phyloP scores from a whole-genome alignment of 352 stramenopile genomes.

The Globisporangium middletonii region DNA sequence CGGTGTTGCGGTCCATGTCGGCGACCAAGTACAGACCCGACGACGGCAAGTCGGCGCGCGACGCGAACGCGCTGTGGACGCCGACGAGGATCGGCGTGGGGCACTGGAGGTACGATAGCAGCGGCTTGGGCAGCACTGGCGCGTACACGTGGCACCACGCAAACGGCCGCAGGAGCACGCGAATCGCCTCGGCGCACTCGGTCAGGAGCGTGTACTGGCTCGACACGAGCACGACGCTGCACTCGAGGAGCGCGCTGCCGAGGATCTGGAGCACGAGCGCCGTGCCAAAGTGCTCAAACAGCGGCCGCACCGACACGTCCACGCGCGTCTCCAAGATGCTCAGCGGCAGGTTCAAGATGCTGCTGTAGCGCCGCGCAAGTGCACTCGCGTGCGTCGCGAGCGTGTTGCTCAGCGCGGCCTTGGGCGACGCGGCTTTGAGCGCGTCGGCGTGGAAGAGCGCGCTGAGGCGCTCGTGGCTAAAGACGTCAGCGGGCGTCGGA shows the following conservation, averaged over 20 bases:
- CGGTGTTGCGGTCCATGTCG: constrained; percentile 59
- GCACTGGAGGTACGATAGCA: constrained; percentile 87
- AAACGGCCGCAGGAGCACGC: constrained; percentile 81
- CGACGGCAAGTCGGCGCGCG: constrained; percentile 50
- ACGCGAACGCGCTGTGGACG: constrained; percentile 65
- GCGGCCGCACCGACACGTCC: constrained; percentile 57
- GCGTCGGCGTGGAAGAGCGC: constrained; percentile 28
- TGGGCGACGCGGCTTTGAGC: constrained; percentile 3
- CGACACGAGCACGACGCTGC: constrained; percentile 81
- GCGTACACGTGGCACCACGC: constrained; percentile 89
- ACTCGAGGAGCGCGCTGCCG: constrained; percentile 80
- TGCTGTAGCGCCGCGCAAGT: constrained; percentile 31
- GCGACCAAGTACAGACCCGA: constrained; percentile 69
- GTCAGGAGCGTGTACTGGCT: constrained; percentile 79
- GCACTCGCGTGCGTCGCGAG: constrained; percentile 24
- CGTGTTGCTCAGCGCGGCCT: constrained; percentile 19
- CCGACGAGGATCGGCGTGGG: constrained; percentile 88
- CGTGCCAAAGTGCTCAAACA: constrained; percentile 70
- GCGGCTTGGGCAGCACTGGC: constrained; percentile 72
- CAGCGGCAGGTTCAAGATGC: constrained; percentile 30
- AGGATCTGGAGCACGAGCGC: constrained; percentile 68
- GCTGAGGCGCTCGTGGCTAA: constrained; percentile 39
- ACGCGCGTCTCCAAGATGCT: constrained; percentile 40
- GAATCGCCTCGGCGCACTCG: constrained; percentile 76
- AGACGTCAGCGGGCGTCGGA: constrained; percentile 28